phyloP scores from a whole-genome alignment of 352 stramenopile genomes.

The Thalassiosira hispida region DNA sequence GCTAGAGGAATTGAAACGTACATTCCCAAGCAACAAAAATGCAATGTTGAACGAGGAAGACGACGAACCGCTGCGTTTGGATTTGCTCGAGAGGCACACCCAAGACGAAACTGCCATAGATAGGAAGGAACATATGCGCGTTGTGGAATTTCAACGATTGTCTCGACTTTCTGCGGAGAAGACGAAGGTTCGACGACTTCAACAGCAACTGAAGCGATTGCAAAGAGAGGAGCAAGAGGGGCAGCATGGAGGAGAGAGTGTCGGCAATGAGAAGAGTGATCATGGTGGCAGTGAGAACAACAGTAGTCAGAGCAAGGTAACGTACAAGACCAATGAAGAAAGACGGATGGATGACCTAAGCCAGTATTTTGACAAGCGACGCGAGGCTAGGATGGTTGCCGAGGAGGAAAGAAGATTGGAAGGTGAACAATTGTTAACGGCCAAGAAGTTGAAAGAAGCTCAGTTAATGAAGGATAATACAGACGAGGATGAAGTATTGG shows the following conservation, averaged over 20 bases:
- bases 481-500: too few species aligned
- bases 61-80: slow-evolving; percentile 28
- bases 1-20: not conserved
- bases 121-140: slow-evolving; percentile 26
- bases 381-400: not conserved
- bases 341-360: slow-evolving; percentile 24
- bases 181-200: not conserved
- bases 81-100: slow-evolving; percentile 22
- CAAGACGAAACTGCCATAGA: slow-evolving; percentile 15
- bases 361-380: slow-evolving; percentile 5
- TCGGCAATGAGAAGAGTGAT: not conserved
- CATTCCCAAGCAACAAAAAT: too few species aligned
- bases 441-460: too few species aligned
- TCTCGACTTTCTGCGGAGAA: slow-evolving; percentile 12
- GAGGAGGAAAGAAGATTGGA: not conserved
- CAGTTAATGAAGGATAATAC: too few species aligned
- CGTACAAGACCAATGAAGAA: slow-evolving; percentile 24
- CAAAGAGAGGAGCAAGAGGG: not conserved
- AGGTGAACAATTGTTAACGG: not conserved
- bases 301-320: not conserved
- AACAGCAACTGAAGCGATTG: not conserved
- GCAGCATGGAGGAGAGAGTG: not conserved
- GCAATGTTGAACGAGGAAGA: not conserved
- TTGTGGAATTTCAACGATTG: slow-evolving; percentile 23
- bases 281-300: not conserved